Base-by-base conservation (phyloP, 495 filamentous ascomycete species). In the Amorphotheca resinae region DNA sequence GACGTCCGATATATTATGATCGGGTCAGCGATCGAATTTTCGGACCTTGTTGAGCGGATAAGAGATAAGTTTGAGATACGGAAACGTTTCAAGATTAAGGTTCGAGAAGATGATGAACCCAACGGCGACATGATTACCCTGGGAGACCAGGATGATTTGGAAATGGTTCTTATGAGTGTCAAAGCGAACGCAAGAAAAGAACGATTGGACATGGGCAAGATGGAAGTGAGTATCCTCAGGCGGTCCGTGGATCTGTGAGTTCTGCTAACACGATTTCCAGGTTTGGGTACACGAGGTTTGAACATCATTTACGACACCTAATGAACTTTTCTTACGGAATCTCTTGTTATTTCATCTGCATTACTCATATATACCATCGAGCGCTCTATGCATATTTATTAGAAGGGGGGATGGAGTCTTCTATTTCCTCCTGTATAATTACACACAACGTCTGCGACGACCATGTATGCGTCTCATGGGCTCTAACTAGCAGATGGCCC, bases 1-100 rank as follows among this genome's bases (percentile, higher is more conserved):
- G 91, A 98, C 56, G 93, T 84, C n/a, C 77, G 91, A 33, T 95
- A 93, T 64, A 83, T 98, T 47, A 84, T 95, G 71, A 77, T 95
- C 44, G 74, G 70, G 14, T 68, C 79, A 23, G 72, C 69, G 7
- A 67, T 89, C n/a, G 72, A 73, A 45, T 95, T 82, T 58, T 60
- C 66, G 1, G 84, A 87, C 30, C 79, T 96, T 26, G 76, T 84
- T 34, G 72, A 72, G 32, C 74, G 73, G 40, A 81, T 98, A 44
- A 70, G 81, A 37, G 78, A 83, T 40, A 98, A 98, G 64, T 94
- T 95, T 49, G 76, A 73, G 20, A 63, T 94, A 40, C 62, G 67
- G 39, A 66, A 69, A 28, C 67, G 72, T 35, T 73, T 89, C 57
- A 87, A 83, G 69, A 79, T 93, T 60, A 87, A 84, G 69, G 77